Percentiles rank a stretch among this genome's conserved stretches.
These are phyloP conservation scores for Remersonia thermophila DNA, from an alignment of 2,329 filamentous ascomycete genomes.

Conservation along the genomic window DNA sequence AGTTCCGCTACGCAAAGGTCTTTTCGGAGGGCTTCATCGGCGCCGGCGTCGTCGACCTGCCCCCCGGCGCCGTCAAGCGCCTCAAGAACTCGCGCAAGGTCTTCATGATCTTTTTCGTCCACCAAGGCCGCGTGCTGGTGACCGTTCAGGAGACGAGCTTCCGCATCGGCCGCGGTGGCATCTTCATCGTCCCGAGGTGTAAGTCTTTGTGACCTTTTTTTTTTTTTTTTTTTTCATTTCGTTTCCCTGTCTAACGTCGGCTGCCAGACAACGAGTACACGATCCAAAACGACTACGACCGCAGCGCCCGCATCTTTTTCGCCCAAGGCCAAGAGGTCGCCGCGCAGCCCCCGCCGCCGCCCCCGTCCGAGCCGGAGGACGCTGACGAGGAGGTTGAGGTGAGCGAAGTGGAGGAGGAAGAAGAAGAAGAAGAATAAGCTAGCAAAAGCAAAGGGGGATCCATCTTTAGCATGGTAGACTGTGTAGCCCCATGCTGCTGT, in stretches of 20 bases:
- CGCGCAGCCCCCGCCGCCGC: slow-evolving; percentile 1
- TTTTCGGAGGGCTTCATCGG: slow-evolving; percentile 77
- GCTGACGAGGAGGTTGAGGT: slow-evolving; percentile 8
- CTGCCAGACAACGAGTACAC: slow-evolving; percentile 81
- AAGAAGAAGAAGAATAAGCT: neutral
- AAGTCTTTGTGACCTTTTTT: slow-evolving; percentile 26
- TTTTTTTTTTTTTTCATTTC: neutral
- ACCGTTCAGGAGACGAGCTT: slow-evolving; percentile 66
- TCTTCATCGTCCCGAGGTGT: slow-evolving; percentile 95
- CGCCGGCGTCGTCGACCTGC: slow-evolving; percentile 78
- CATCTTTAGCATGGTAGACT: no score
- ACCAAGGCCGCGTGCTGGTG: slow-evolving; percentile 69
- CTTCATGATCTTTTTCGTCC: slow-evolving; percentile 94
- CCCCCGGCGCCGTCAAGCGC: slow-evolving; percentile 70
- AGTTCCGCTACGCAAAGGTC: slow-evolving; percentile 83
- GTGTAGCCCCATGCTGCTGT: no score
- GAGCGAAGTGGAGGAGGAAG: slow-evolving; percentile 6
- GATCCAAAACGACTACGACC: slow-evolving; percentile 67
- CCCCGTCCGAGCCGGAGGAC: slow-evolving; percentile 3
- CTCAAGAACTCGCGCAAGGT: slow-evolving; percentile 89
- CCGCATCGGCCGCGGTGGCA: slow-evolving; percentile 72
- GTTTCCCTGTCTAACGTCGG: slow-evolving; percentile 8
- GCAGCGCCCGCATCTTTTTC: slow-evolving; percentile 74
- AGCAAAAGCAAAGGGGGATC: no score
- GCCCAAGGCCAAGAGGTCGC: slow-evolving; percentile 64